Base-by-base conservation (phyloP, 2,329 filamentous ascomycete genomes). In the Chaetothyriales sp. region DNA sequence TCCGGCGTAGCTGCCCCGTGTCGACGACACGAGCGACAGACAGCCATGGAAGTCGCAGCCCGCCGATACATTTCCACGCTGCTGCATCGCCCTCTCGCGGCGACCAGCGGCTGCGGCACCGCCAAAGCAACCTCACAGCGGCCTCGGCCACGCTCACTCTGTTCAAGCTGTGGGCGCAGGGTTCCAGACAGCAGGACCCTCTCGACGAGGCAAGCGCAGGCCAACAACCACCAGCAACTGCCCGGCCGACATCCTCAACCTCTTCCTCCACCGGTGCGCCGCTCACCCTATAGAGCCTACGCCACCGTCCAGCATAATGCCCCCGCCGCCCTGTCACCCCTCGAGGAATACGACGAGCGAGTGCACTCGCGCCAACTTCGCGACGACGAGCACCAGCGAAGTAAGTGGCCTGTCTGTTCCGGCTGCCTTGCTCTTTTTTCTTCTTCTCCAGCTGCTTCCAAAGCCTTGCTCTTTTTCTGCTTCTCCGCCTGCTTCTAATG, bases 351-450 rank as follows among this genome's bases (percentile, higher is more conserved):
- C 66, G 84, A 95, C 65, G 74, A 76, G 53, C 79, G 90, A 46
- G 89, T 98, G 7, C 73, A 80, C 46, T 70, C 74, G 44, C 86
- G 88, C 9, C 72, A 78, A 47, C 66, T 98, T 57, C 78, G 84
- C 57, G 86, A 96, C 65, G 92, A 98, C 65, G 80, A 87, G 57
- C 86, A 95, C 68, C 92, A 98, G 67, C 75, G 92, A 75, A 82
- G 86, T 88, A 70, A 39, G 39, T 15, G 2, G 2, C 15, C 10
- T 39, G 2, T 15, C 32, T 15, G 10, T 39, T 15, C 1, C 12
- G 12, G 32, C 10, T 15, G 7, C 32, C n/a, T n/a, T 39, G 32
- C 10, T 15, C 1, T 5, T 39, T 9, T 39, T 18, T n/a, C 20
- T 19, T 18, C 43, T 12, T 7, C 43, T 26, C 9, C 44, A 26